phyloP scores from a whole-genome alignment of 164 flowering plant genomes.

The Cinnamomum chago region DNA sequence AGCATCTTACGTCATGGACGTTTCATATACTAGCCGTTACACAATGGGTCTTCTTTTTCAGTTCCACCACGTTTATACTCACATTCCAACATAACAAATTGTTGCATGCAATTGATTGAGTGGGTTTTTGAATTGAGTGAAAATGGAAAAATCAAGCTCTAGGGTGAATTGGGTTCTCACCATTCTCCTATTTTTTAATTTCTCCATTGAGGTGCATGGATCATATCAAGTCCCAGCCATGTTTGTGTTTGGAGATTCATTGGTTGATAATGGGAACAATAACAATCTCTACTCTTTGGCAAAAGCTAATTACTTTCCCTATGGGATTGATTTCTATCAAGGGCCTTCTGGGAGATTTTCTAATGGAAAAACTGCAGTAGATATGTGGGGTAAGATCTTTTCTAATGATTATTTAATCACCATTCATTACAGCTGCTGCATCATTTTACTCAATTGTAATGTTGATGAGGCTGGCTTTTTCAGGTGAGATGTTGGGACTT shows the following conservation, averaged over 20 bases:
- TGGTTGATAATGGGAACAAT: slow-evolving; percentile 71
- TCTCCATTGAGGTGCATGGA: slow-evolving; percentile 8
- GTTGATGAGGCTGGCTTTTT: neutral
- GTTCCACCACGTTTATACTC: neutral
- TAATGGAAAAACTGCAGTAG: slow-evolving; percentile 59
- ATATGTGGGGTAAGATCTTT: slow-evolving; percentile 40
- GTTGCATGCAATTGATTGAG: neutral
- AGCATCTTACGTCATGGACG: neutral
- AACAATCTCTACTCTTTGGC: slow-evolving; percentile 58
- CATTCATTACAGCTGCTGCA: neutral
- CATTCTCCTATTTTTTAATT: neutral
- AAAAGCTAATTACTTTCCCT: slow-evolving; percentile 57
- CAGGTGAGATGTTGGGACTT: slow-evolving; percentile 47
- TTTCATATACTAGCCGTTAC: neutral
- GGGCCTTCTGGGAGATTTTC: slow-evolving; percentile 70
- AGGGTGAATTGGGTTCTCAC: neutral
- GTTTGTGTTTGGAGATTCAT: slow-evolving; percentile 69
- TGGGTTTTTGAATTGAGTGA: neutral
- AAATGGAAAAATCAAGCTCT: neutral
- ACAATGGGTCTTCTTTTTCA: neutral
- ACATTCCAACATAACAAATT: neutral
- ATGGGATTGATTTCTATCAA: slow-evolving; percentile 48
- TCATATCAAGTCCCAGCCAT: slow-evolving; percentile 43
- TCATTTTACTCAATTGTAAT: neutral
- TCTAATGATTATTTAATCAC: neutral